These are phyloP conservation scores for Capronia americana DNA, from an alignment of 2,329 filamentous ascomycete genomes.

Conservation along the genomic window DNA sequence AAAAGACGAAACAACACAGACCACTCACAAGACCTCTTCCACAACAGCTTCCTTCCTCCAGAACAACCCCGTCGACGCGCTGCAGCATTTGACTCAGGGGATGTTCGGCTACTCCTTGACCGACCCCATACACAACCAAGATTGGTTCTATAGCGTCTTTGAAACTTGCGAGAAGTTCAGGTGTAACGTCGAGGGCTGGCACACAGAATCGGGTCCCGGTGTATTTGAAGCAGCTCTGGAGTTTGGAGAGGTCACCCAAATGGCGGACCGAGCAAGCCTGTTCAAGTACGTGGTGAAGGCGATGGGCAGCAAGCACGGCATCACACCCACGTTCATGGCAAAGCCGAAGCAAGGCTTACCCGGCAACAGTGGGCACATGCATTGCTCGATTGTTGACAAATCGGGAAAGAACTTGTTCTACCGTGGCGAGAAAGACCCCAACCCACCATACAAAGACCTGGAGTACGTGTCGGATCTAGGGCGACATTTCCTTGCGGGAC, in stretches of 20 bases:
- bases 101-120: constrained; percentile 97
- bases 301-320: constrained; percentile 82
- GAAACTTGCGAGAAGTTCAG: constrained; percentile 77
- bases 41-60: constrained; percentile 77
- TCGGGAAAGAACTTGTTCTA: constrained; percentile 84
- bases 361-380: constrained; percentile 95
- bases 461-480: constrained; percentile 84
- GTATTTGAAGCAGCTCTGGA: constrained; percentile 94
- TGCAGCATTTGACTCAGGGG: constrained; percentile 83
- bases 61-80: constrained; percentile 72
- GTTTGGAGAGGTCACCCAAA: constrained; percentile 83
- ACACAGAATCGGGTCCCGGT: constrained; percentile 90
- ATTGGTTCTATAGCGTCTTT: constrained; percentile 89
- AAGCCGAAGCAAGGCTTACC: constrained; percentile 91
- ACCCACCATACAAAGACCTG: constrained; percentile 76
- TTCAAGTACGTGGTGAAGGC: constrained; percentile 97
- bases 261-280: constrained; percentile 88
- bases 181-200: constrained; percentile 90
- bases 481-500: constrained; percentile 87
- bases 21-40: constrained; percentile 65
- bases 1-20: constrained; percentile 48
- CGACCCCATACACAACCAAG: constrained; percentile 84
- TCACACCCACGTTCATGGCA: constrained; percentile 98
- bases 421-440: constrained; percentile 72
- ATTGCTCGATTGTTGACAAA: constrained; percentile 83